Conservation (phyloP, 2,329 filamentous ascomycete genomes). For the Colletotrichum acutatum region DNA sequence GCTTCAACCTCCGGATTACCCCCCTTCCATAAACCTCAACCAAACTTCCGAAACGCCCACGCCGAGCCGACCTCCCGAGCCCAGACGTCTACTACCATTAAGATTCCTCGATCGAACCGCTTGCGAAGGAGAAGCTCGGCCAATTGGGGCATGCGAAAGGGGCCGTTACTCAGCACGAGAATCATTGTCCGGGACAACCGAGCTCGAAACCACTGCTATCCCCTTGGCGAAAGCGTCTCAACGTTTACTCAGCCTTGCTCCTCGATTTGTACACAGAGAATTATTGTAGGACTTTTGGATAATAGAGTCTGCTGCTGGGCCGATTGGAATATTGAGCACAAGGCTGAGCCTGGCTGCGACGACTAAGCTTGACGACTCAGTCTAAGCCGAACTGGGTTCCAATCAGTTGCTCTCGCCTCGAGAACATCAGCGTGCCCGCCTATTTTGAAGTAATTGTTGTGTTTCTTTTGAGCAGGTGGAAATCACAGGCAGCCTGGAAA, state of each 20-base stretch:
- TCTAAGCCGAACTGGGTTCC: not conserved
- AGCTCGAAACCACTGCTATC: not conserved
- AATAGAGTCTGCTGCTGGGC: not conserved
- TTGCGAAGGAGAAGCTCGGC: slow-evolving; percentile 24
- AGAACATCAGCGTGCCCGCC: slow-evolving; percentile 2
- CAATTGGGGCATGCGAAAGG: slow-evolving; percentile 8
- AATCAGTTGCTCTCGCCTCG: not conserved
- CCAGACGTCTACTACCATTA: not conserved
- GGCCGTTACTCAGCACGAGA: not conserved
- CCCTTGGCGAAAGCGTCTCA: not conserved
- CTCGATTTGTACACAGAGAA: not conserved
- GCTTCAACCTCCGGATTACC: slow-evolving; percentile 20
- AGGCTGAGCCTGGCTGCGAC: slow-evolving; percentile 22
- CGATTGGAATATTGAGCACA: not conserved
- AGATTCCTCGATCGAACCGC: not conserved
- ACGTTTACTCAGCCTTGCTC: not conserved
- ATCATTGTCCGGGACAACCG: slow-evolving; percentile 11
- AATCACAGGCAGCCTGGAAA: not conserved
- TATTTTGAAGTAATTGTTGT: not conserved
- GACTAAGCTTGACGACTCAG: not conserved
- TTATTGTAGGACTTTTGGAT: not conserved
- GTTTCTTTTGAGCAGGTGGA: not conserved
- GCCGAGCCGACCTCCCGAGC: not conserved
- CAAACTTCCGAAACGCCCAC: not conserved
- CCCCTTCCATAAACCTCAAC: slow-evolving; percentile 20